Base-by-base conservation (phyloP, 441 rosid species). In the Populus tomentosa region DNA sequence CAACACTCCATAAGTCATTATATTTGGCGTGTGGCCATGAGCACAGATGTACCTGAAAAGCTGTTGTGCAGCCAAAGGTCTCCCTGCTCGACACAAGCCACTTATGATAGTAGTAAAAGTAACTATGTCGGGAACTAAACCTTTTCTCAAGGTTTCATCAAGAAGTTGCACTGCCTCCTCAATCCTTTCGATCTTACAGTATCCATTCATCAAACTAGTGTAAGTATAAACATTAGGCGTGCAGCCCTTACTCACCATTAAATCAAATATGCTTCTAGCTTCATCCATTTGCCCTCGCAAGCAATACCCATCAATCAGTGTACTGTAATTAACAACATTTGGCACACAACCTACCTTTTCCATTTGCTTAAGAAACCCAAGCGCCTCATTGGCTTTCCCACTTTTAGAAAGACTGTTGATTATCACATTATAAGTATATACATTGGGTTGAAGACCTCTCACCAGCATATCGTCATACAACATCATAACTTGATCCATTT, bases 171-270 rank as follows among this genome's bases (percentile, higher is more conserved):
- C 18, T 18, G 3, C 61, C 21, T 53, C 61, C 8, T 53, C 61
- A 18, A 53, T 53, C 61, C 61, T 53, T 53, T 6, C 26, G 14
- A 33, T 64, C 76, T 65, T 70, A 18, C 66, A 71, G 16, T 75
- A 75, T 67, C 79, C 76, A 46, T 71, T 75, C 21, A 79, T 64
- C 68, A 79, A 2, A 32, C 32, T 79, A 24, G 32, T 79, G n/a
- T 16, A 53, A 18, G 61, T 53, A 53, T 53, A 53, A 53, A 18
- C 9, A 53, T 5, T 53, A 53, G 61, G 61, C n/a, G 21, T 2
- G 18, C 61, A 53, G n/a, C 61, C 61, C 61, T 18, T 53, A 18
- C 61, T 53, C 61, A 1, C 9, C 61, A 53, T 16, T 53, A 53
- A 53, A 53, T 53, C n/a, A 53, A 53, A 53, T 53, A 53, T 2